Evolutionary conservation across 805 yeast species (phyloP).

Genomic region (Yamadazyma takamatsuzukensis): DNA sequence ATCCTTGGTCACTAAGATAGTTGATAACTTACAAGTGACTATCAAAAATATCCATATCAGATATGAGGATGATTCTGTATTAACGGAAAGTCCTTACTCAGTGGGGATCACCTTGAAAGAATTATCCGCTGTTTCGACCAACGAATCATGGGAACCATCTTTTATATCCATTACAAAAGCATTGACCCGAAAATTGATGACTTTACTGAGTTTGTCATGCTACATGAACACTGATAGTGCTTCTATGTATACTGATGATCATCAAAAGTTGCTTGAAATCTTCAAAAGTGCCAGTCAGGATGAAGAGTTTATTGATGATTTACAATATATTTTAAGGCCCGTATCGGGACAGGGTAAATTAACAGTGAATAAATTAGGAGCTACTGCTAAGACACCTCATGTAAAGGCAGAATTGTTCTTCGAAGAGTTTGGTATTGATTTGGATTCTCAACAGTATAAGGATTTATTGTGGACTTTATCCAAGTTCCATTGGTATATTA

Average conservation of each 20-base stretch:
- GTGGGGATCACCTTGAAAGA: constrained; percentile 82
- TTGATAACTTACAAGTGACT: constrained; percentile 88
- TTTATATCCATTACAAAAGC: constrained; percentile 70
- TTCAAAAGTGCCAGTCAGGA: constrained; percentile 25
- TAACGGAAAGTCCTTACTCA: constrained; percentile 74
- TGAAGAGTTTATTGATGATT: constrained; percentile 7
- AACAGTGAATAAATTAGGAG: constrained; percentile 73
- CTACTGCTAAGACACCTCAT: constrained; percentile 67
- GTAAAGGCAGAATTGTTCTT: constrained; percentile 71
- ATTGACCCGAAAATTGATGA: constrained; percentile 71
- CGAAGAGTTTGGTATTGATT: constrained; percentile 82
- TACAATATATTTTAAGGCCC: constrained; percentile 72
- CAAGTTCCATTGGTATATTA: constrained; percentile 70
- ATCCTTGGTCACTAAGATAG: constrained; percentile 79
- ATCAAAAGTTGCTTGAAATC: constrained; percentile 43
- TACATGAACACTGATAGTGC: constrained; percentile 77
- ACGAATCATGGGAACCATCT: constrained; percentile 77
- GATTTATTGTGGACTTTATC: constrained; percentile 80
- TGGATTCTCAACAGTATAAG: constrained; percentile 81
- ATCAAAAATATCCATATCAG: constrained; percentile 88
- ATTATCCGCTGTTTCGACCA: constrained; percentile 87
- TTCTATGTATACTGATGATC: constrained; percentile 46
- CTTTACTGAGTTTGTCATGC: constrained; percentile 67
- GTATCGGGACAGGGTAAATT: constrained; percentile 86
- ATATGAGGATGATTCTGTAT: constrained; percentile 75